Base-by-base conservation (phyloP, 2,329 filamentous ascomycete genomes). In the Botrytis porri region DNA sequence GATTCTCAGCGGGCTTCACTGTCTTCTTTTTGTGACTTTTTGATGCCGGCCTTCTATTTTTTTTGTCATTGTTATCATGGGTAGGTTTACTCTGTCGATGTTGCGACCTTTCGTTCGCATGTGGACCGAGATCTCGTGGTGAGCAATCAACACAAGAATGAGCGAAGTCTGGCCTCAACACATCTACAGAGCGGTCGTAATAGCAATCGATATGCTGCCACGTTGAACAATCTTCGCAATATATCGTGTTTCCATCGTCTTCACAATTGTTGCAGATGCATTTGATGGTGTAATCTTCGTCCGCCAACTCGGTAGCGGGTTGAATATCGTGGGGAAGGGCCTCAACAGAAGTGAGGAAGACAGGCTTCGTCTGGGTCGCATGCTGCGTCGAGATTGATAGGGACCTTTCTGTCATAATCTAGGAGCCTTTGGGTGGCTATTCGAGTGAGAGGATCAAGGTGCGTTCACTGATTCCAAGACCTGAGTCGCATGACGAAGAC, bases 201-300 rank as follows among this genome's bases (percentile, higher is more conserved):
- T 97, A 98, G 84, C 96, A 99, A 81, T 94, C 91, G 79, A 97
- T 97, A 83, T 99, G 96, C 84, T 99, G 96, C 96, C 96, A 99
- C 67, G 94, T 96, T 81, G 97, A 93, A 86, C 96, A 99, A 74
- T 87, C 89, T 82, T 98, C 96, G 86, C 96, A 99, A 83, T 95
- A 94, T 75, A 99, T 97, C 74, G 96, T 99, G 83, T 93, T 95
- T 83, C 96, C 96, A 86, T 99, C 96, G 86, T 99, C 96, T 85
- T 97, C 94, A 82, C 90, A 86, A 83, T 92, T 98, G 82, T 90
- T 90, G 84, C 96, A 99, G 79, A 98, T 97, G 88, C 96, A 99
- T 86, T 97, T 97, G 85, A 98, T 98, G 74, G 93, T 97, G 83
- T 97, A 97, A 29, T 95, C 92, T 83, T 95, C 92, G 76, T 91